Conservation (phyloP, 169 alveolate genomes). For the Cystoisospora suis region DNA sequence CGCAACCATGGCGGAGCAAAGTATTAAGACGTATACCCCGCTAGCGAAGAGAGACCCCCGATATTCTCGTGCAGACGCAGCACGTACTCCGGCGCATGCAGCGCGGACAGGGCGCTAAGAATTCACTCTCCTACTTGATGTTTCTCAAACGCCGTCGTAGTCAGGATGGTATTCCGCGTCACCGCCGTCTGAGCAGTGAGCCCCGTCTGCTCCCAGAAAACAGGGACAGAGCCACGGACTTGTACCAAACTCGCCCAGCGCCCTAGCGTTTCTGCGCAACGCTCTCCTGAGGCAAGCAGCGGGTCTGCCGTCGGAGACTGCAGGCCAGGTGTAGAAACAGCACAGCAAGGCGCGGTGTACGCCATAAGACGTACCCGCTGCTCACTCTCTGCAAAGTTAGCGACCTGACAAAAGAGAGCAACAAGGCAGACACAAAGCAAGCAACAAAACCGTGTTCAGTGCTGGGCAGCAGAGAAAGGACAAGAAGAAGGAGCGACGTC, state of each 20-base stretch:
- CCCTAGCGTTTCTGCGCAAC: conserved; percentile 1
- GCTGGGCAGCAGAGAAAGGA: too few relatives aligned
- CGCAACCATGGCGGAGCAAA: too few relatives aligned
- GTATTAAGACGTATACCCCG: too few relatives aligned
- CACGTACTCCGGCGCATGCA: too few relatives aligned
- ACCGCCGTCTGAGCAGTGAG: conserved; percentile 75
- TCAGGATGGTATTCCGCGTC: conserved; percentile 68
- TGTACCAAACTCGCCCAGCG: conserved; percentile 57
- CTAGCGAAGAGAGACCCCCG: too few relatives aligned
- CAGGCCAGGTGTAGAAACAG: background rate
- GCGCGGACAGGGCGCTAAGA: too few relatives aligned
- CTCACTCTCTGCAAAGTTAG: conserved; percentile 60
- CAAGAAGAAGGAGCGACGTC: background rate
- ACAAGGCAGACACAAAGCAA: background rate
- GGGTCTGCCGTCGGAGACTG: background rate
- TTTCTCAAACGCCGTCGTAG: conserved; percentile 72
- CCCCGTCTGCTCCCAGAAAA: conserved; percentile 95
- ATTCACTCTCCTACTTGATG: conserved; percentile 69
- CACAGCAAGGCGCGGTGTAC: background rate
- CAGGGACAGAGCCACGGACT: conserved; percentile 95
- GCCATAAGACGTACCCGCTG: conserved; percentile 49
- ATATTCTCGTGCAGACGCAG: too few relatives aligned
- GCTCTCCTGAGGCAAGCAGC: background rate
- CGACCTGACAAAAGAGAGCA: conserved; percentile 16
- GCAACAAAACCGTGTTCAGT: too few relatives aligned